phyloP scores from a whole-genome alignment of 495 filamentous ascomycete species.

The Penicillium coffeae region DNA sequence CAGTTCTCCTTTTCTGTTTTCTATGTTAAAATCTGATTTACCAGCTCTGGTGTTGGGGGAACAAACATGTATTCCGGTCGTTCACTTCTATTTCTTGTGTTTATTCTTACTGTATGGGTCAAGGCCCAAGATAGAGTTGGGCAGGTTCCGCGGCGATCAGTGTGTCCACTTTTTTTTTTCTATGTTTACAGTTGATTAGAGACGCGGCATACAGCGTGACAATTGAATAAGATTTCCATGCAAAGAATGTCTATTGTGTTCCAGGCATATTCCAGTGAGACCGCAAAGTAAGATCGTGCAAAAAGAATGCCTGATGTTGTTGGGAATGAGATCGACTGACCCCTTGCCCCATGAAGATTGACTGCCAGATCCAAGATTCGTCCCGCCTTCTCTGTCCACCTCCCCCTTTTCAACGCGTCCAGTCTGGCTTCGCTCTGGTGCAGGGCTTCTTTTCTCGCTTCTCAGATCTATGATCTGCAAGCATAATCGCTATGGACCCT shows the following conservation, averaged over 20 bases:
- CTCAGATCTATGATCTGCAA: conserved; percentile 8
- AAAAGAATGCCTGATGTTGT: conserved; percentile 5
- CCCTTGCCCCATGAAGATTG: conserved; percentile 15
- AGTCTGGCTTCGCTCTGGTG: neutral
- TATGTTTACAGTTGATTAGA: neutral
- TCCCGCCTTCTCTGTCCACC: conserved; percentile 4
- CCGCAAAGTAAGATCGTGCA: neutral
- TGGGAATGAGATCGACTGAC: conserved; percentile 15
- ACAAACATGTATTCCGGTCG: neutral
- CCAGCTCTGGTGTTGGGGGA: conserved; percentile 19
- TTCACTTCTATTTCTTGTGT: neutral
- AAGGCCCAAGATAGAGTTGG: neutral
- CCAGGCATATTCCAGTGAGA: conserved; percentile 9
- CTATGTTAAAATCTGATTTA: conserved; percentile 1
- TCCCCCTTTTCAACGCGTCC: neutral
- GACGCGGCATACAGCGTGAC: neutral
- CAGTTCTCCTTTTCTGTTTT: conserved; percentile 4
- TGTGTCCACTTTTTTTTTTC: neutral
- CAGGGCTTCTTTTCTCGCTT: conserved; percentile 1
- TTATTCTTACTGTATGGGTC: neutral
- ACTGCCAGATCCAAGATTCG: conserved; percentile 1
- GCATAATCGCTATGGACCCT: conserved; percentile 40
- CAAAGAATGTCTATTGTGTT: neutral
- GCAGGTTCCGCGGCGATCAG: neutral
- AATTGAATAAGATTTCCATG: neutral